Percentiles rank a stretch among this genome's conserved stretches.
Conservation (phyloP, 2,329 filamentous ascomycete genomes). For the Paraphoma chrysanthemicola region DNA sequence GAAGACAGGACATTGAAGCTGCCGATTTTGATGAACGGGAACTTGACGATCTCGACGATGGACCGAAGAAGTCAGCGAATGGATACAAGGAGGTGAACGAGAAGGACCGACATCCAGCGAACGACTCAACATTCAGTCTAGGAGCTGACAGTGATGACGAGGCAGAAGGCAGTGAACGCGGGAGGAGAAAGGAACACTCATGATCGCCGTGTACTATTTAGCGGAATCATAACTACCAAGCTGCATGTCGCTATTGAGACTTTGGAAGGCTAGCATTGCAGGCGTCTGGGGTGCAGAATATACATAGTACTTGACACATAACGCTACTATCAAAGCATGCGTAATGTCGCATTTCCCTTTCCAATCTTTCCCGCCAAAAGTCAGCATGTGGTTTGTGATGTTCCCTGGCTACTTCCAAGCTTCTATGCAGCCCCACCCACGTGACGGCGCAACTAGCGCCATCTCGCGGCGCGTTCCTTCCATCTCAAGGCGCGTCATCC, state of each 20-base stretch:
- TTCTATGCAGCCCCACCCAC: slow-evolving; percentile 10
- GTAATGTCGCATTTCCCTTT: neutral
- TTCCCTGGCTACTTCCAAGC: neutral
- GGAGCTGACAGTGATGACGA: slow-evolving; percentile 54
- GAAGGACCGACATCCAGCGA: slow-evolving; percentile 40
- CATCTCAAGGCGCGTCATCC: slow-evolving; percentile 37
- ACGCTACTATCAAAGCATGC: neutral
- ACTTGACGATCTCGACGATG: slow-evolving; percentile 60
- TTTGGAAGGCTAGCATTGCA: slow-evolving; percentile 15
- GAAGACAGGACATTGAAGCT: slow-evolving; percentile 63
- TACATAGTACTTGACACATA: neutral
- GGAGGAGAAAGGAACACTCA: slow-evolving; percentile 38
- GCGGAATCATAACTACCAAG: slow-evolving; percentile 1
- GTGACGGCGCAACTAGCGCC: slow-evolving; percentile 6
- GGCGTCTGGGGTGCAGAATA: slow-evolving; percentile 10
- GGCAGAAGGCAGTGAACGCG: slow-evolving; percentile 41
- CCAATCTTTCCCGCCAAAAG: too few species aligned
- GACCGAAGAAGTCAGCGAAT: slow-evolving; percentile 29
- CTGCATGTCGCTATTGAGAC: slow-evolving; percentile 1
- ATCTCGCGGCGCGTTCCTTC: slow-evolving; percentile 29
- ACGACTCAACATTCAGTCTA: slow-evolving; percentile 55
- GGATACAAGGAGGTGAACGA: slow-evolving; percentile 30
- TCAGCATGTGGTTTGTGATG: neutral
- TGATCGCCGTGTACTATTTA: slow-evolving; percentile 4
- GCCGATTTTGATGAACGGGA: slow-evolving; percentile 69